Base-by-base conservation (phyloP, 805 yeast species). In the Blastobotrys chiropterorum region DNA sequence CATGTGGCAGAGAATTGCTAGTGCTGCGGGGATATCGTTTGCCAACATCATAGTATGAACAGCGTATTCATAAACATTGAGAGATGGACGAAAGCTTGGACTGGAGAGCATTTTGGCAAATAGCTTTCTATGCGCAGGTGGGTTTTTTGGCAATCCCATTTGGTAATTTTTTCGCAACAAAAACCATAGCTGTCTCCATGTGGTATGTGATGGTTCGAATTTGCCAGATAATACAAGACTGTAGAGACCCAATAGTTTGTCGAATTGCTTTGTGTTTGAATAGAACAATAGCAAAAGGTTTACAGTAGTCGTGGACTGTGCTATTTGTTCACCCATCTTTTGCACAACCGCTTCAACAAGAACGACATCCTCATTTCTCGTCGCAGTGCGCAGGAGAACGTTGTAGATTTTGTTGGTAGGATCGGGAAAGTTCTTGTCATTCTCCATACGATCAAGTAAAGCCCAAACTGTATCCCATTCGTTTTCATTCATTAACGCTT, bases 381-480 rank as follows among this genome's bases (percentile, higher is more conserved):
- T 58, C 4, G 53, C 58, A 43, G 59, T 46, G 44, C 51, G 58
- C 5, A 60, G 47, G 39, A 60, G 55, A 15, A 54, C 38, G 7
- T 57, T 53, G 44, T 60, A 60, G 2, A 20, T 15, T 11, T 34
- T 11, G 26, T 51, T 55, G 53, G 45, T 15, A 13, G 62, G 62
- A 11, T 22, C 47, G 20, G 30, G 21, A 14, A 44, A 16, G 39
- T 44, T 40, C 42, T 31, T 40, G 16, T 20, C 52, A 15, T 39
- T 16, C 46, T 57, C 60, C 50, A 56, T 48, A 4, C 47, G 38
- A 2, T 47, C 44, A 3, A 60, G 45, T 2, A 56, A 31, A 6
- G 50, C 50, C 7, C 47, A 41, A 2, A 61, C 54, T 5, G 16
- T 20, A 2, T 50, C 53, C 11, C 47, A 8, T 34, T 56, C 49